Evolutionary conservation across 139 green algal genomes (phyloP), one percentile per base, ranked within the genome.

Genomic region (Micromonas commoda): DNA sequence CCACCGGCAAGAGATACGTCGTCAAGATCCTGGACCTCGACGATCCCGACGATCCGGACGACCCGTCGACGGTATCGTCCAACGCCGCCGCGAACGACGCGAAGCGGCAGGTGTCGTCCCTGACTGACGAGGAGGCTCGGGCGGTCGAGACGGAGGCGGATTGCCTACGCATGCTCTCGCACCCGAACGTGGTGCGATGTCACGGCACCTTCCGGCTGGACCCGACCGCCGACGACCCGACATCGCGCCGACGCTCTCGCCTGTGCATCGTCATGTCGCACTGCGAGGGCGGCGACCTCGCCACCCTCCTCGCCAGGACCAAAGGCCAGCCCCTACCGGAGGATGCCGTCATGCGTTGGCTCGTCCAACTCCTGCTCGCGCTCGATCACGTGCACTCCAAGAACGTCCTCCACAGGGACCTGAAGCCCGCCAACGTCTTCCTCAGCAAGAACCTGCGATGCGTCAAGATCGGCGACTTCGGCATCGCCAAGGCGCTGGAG

Each of bases 281-380:
- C 53, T 82, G 78, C 71, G 39, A 84, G 24, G 64, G 72, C 21
- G 80, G 80, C 52, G 73, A 80, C 52, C 67, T 84, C 16, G 53
- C 37, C 28, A 68, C n/a, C 13, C 16, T 79, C 3, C 51, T 82
- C 37, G 29, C 26, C 29, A 54, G 34, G 16, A 24, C 54, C 2
- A 76, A 23, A 32, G 45, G 45, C 45, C 24, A 64, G 35, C 20
- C 34, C 21, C 38, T 84, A 5, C 6, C 72, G 3, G 79, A 84
- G 53, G 64, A 64, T 24, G 26, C 68, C 61, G 32, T 77, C 6
- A 71, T 82, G 35, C 23, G 73, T 29, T 85, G 77, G 68, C 32
- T 82, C 21, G 77, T 72, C n/a, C 81, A 85, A 76, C 64, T 85
- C 0, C 66, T 78, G 21, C 53, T 85, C 23, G 81, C 81, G 0